These are phyloP conservation scores for Trichoderma harzianum DNA, from an alignment of 2,329 filamentous ascomycete genomes.

Conservation along the genomic window DNA sequence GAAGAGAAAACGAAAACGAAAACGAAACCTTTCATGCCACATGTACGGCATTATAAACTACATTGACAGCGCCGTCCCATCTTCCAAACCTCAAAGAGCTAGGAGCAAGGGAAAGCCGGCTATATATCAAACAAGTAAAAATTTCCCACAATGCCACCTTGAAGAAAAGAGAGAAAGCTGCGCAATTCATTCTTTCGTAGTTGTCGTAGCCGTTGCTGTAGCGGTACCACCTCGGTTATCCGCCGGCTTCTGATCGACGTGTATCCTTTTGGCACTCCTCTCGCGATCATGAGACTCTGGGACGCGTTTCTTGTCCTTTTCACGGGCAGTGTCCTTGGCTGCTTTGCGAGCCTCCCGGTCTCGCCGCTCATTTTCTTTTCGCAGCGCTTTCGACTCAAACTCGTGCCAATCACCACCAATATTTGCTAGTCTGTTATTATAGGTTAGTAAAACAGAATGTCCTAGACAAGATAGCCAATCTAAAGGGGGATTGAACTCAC, in stretches of 20 bases:
- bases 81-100: not conserved
- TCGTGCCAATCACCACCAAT: constrained; percentile 97
- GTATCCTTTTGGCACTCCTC: constrained; percentile 35
- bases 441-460: constrained; percentile 17
- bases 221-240: not conserved
- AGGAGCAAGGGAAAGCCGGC: not conserved
- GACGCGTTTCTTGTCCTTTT: constrained; percentile 41
- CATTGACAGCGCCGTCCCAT: not conserved
- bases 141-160: not conserved
- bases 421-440: constrained; percentile 58
- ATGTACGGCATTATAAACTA: constrained; percentile 3
- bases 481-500: constrained; percentile 50
- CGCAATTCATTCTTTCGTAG: constrained; percentile 1
- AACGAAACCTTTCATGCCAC: not conserved
- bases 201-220: not conserved
- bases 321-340: constrained; percentile 37
- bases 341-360: constrained; percentile 51
- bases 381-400: constrained; percentile 91
- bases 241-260: constrained; percentile 28
- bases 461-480: constrained; percentile 19
- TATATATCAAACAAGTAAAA: not conserved
- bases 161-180: not conserved
- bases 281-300: constrained; percentile 32
- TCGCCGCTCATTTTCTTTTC: constrained; percentile 79
- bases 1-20: not conserved